Base-by-base conservation (phyloP, 1,284 basidiomycete genomes). In the Ustilago curta region DNA sequence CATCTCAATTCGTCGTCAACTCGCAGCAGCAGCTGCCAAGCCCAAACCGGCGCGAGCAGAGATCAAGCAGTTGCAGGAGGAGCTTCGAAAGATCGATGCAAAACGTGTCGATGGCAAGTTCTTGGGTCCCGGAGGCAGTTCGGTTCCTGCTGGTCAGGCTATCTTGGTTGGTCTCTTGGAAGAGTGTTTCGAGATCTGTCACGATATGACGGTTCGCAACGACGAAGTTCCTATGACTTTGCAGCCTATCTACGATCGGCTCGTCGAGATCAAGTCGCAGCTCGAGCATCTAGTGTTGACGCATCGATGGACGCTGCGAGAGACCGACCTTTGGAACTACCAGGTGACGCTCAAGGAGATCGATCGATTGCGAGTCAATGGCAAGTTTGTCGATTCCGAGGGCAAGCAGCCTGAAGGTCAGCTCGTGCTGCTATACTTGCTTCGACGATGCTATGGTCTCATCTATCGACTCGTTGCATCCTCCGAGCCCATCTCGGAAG, bases 401-500 rank as follows among this genome's bases (percentile, higher is more conserved):
- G 97, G 95, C 5, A 92, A 95, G 84, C 90, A 92, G 76, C 94
- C 94, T 2, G 88, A 91, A 65, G 94, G 94, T 19, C 94, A 97
- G 90, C 93, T 93, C 82, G 94, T 94, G 75, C 87, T 98, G 53
- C 88, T 98, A 45, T 99, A 97, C 85, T 89, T 98, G 35, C 88
- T 99, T 58, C 88, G 96, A 76, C 90, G 96, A 84, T 99, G 96
- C 87, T 97, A 98, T 85, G 96, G 96, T 72, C 89, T 98, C 58
- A 95, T 97, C 79, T 98, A 97, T 86, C 90, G 92, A 29, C 86
- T 99, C 53, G 90, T 99, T 74, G 95, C 95, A 25, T 95, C 95
- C n/a, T 95, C 93, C 61, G 96, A 98, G 86, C 97, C 97, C 0
- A 95, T 99, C n/a, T 97, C 94, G 0, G 95, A 97, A 85, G 95